A percentile compares a stretch with the other conserved stretches of the same genome.
Evolutionary conservation across 176 grass and related monocot genomes (phyloP).

Genomic region (Musa acuminata): DNA sequence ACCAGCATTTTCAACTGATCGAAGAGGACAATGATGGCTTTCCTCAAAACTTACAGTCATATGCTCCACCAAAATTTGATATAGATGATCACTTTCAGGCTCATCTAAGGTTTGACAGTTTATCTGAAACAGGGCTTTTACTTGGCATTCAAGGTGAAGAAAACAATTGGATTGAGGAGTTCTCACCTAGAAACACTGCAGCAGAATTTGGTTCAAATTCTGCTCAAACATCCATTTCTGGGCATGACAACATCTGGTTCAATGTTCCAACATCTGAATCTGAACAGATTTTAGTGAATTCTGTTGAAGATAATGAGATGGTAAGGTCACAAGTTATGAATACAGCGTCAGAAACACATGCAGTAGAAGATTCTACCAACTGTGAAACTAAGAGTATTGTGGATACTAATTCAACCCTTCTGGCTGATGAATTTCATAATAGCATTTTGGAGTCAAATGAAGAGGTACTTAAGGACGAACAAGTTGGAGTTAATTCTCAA

Average conservation of each 20-base stretch:
- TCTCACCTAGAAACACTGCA: constrained; percentile 53
- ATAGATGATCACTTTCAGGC: constrained; percentile 74
- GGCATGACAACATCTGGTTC: constrained; percentile 81
- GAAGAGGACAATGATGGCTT: constrained; percentile 58
- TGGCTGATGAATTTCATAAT: constrained; percentile 7
- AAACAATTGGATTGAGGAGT: constrained; percentile 81
- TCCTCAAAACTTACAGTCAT: constrained; percentile 53
- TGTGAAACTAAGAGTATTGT: background rate
- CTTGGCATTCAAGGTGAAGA: constrained; percentile 49
- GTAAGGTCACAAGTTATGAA: constrained; percentile 32
- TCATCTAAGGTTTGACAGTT: constrained; percentile 66
- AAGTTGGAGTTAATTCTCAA: constrained; percentile 22
- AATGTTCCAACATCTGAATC: constrained; percentile 84
- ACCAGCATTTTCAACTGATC: constrained; percentile 69
- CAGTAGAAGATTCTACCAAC: constrained; percentile 5
- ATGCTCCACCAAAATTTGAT: constrained; percentile 71
- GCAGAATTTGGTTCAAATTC: constrained; percentile 52
- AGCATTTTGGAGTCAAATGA: constrained; percentile 15
- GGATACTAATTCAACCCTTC: background rate
- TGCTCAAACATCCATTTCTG: constrained; percentile 49
- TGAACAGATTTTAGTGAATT: constrained; percentile 83
- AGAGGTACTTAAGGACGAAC: constrained; percentile 12
- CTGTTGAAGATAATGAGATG: constrained; percentile 67
- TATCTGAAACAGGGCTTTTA: constrained; percentile 63
- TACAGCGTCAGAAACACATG: constrained; percentile 18